phyloP scores from a whole-genome alignment of 208 protist genomes.

The Porcisia hertigi region DNA sequence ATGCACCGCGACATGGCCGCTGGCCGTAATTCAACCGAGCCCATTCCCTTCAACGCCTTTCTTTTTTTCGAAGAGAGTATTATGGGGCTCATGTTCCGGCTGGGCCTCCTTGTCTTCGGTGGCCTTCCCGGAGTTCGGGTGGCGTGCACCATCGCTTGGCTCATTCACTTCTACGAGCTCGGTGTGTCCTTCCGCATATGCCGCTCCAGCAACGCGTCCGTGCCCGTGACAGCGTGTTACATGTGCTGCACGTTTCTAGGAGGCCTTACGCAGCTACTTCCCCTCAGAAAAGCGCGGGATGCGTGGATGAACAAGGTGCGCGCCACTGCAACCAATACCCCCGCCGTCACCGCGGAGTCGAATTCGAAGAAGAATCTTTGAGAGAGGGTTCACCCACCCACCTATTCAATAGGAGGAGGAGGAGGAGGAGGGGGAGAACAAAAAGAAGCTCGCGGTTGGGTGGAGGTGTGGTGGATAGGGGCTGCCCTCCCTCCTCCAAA shows the following conservation, averaged over 20 bases:
- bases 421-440: not conserved
- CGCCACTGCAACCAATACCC: not conserved
- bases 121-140: constrained; percentile 40
- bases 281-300: constrained; percentile 34
- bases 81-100: constrained; percentile 40
- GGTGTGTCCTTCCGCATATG: constrained; percentile 58
- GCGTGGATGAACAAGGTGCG: constrained; percentile 33
- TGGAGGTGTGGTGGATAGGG: not conserved
- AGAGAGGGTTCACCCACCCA: not conserved
- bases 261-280: constrained; percentile 58
- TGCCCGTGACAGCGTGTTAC: constrained; percentile 32
- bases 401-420: too few relatives aligned
- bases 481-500: not conserved
- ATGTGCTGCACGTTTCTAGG: constrained; percentile 40
- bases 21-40: not conserved
- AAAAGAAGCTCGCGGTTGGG: too few relatives aligned
- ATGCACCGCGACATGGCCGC: not conserved
- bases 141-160: constrained; percentile 42
- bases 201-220: constrained; percentile 36
- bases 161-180: constrained; percentile 56
- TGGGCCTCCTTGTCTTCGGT: constrained; percentile 34
- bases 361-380: constrained; percentile 18
- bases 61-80: constrained; percentile 51
- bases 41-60: constrained; percentile 1
- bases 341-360: not conserved